These are phyloP conservation scores for Aspergillus ibericus DNA, from an alignment of 2,329 filamentous ascomycete genomes.

Conservation along the genomic window DNA sequence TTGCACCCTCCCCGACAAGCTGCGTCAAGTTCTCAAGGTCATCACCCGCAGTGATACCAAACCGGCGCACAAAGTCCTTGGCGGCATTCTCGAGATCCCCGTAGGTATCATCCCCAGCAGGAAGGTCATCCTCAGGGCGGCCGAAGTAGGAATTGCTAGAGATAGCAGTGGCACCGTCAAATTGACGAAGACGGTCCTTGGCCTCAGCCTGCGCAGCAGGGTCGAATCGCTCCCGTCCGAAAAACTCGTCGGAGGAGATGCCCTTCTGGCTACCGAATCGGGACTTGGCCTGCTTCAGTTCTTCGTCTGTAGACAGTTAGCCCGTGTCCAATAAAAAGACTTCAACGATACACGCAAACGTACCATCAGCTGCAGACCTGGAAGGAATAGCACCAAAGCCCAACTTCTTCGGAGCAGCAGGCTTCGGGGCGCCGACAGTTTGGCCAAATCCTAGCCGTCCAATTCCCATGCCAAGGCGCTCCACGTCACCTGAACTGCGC, in stretches of 20 bases:
- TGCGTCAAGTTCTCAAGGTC: constrained; percentile 88
- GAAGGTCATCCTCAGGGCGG: constrained; percentile 77
- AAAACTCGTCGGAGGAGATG: constrained; percentile 98
- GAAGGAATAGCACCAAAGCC: constrained; percentile 85
- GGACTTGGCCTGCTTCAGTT: constrained; percentile 76
- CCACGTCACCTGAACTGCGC: constrained; percentile 71
- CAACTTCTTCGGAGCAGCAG: constrained; percentile 69
- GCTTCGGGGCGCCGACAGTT: constrained; percentile 61
- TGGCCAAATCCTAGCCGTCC: constrained; percentile 85
- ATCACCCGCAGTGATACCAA: constrained; percentile 92
- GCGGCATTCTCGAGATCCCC: constrained; percentile 90
- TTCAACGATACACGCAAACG: constrained; percentile 20
- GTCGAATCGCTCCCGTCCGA: constrained; percentile 86
- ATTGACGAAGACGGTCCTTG: constrained; percentile 82
- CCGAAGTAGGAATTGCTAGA: constrained; percentile 98
- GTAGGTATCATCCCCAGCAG: constrained; percentile 68
- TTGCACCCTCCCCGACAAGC: constrained; percentile 81
- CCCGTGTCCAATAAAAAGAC: background rate
- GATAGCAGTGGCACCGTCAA: constrained; percentile 88
- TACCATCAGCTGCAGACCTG: constrained; percentile 70
- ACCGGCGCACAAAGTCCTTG: constrained; percentile 93
- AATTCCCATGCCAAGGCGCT: constrained; percentile 87
- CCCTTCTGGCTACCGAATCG: constrained; percentile 94
- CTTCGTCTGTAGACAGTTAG: constrained; percentile 57
- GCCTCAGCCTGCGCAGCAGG: constrained; percentile 78